A percentile compares a stretch with the other conserved stretches of the same genome.
These are phyloP conservation scores for Gossypium schwendimanii DNA, from an alignment of 441 rosid genomes.

Conservation along the genomic window DNA sequence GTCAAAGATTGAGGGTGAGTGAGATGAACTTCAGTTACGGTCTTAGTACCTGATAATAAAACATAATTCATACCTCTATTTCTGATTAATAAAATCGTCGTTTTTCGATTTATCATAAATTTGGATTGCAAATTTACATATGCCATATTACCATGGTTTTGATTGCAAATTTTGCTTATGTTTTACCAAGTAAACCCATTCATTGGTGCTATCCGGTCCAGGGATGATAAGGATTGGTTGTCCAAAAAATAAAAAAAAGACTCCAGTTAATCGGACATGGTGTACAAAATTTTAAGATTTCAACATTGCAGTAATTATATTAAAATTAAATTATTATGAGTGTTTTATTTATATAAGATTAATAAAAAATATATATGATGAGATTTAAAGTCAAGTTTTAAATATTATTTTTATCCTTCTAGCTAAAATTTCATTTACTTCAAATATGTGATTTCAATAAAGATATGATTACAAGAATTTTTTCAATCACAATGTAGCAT, in stretches of 20 bases:
- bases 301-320: too few relatives aligned
- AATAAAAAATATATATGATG: too few relatives aligned
- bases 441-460: too few relatives aligned
- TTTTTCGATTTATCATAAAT: not conserved
- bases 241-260: not conserved
- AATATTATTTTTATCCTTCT: too few relatives aligned
- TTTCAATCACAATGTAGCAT: too few relatives aligned
- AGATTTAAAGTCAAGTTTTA: too few relatives aligned
- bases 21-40: constrained; percentile 1
- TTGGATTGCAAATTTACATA: not conserved
- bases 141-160: not conserved
- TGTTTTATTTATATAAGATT: too few relatives aligned
- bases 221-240: not conserved
- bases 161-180: not conserved
- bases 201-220: not conserved
- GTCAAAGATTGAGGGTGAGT: not conserved
- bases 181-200: not conserved
- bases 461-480: too few relatives aligned
- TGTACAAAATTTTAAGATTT: too few relatives aligned
- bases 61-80: constrained; percentile 11
- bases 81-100: not conserved
- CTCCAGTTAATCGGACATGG: not conserved
- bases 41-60: not conserved
- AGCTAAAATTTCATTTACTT: too few relatives aligned
- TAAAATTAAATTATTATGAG: too few relatives aligned